A percentile compares a stretch with the other conserved stretches of the same genome.
Evolutionary conservation across 2,329 filamentous ascomycete species (phyloP).

Genomic region (Alternaria brassicae): DNA sequence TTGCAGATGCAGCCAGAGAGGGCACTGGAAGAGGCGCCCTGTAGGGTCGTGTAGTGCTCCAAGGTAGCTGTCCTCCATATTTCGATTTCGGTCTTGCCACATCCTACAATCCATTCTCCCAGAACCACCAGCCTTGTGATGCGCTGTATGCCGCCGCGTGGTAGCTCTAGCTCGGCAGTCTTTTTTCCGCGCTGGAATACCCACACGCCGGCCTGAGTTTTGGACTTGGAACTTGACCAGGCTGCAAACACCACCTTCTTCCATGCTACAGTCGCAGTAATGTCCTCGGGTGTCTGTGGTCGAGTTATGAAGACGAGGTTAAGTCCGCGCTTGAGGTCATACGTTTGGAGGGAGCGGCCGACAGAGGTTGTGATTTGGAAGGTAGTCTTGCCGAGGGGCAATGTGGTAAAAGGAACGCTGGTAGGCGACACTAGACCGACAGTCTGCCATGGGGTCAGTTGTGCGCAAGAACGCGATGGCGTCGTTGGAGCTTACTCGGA

Average conservation of each 20-base stretch:
- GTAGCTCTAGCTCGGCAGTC: slow-evolving; percentile 74
- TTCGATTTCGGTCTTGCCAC: slow-evolving; percentile 76
- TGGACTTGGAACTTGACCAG: slow-evolving; percentile 71
- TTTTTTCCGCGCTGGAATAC: slow-evolving; percentile 91
- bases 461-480: neutral
- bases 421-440: slow-evolving; percentile 93
- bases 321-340: slow-evolving; percentile 88
- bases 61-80: slow-evolving; percentile 85
- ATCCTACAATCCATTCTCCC: slow-evolving; percentile 89
- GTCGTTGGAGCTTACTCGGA: slow-evolving; percentile 68
- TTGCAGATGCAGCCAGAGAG: slow-evolving; percentile 81
- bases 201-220: slow-evolving; percentile 75
- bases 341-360: slow-evolving; percentile 89
- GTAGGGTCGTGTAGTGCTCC: slow-evolving; percentile 89
- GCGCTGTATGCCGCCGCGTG: slow-evolving; percentile 70
- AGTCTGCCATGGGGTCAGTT: slow-evolving; percentile 65
- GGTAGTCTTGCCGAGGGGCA: slow-evolving; percentile 89
- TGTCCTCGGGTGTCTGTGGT: slow-evolving; percentile 83
- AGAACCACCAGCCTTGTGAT: slow-evolving; percentile 82
- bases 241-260: slow-evolving; percentile 88
- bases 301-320: slow-evolving; percentile 93
- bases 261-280: slow-evolving; percentile 88
- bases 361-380: slow-evolving; percentile 98
- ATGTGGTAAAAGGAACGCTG: slow-evolving; percentile 83
- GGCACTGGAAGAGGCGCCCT: slow-evolving; percentile 66